These are phyloP conservation scores for Colletotrichum tanaceti DNA, from an alignment of 2,329 filamentous ascomycete genomes.

Conservation along the genomic window DNA sequence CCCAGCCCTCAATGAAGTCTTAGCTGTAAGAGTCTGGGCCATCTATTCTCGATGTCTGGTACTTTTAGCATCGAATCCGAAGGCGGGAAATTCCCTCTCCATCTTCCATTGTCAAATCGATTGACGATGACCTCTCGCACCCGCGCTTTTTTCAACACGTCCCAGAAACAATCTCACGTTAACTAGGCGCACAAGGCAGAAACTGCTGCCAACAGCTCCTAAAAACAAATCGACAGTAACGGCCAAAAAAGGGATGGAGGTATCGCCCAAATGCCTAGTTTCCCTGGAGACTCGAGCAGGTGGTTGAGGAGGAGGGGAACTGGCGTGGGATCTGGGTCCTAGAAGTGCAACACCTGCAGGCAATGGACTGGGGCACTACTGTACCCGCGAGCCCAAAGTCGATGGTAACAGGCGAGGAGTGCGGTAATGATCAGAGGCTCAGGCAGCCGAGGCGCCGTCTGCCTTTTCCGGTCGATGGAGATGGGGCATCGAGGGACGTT, in stretches of 20 bases:
- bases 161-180: too few species aligned
- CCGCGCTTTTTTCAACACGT: too few species aligned
- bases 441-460: slow-evolving; percentile 40
- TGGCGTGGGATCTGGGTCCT: slow-evolving; percentile 43
- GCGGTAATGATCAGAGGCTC: slow-evolving; percentile 39
- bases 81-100: too few species aligned
- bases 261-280: slow-evolving; percentile 33
- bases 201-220: too few species aligned
- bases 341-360: slow-evolving; percentile 42
- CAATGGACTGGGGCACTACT: slow-evolving; percentile 39
- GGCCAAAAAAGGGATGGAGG: slow-evolving; percentile 17
- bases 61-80: too few species aligned
- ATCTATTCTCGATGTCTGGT: neutral
- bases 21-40: too few species aligned
- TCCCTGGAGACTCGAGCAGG: slow-evolving; percentile 38
- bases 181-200: too few species aligned
- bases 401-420: slow-evolving; percentile 3
- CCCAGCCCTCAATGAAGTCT: too few species aligned
- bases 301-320: slow-evolving; percentile 42
- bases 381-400: slow-evolving; percentile 32
- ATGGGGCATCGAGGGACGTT: slow-evolving; percentile 19
- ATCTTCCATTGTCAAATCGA: too few species aligned
- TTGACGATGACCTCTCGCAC: too few species aligned
- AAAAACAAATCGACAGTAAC: neutral
- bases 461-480: slow-evolving; percentile 34